phyloP scores from a whole-genome alignment of 2,329 filamentous ascomycete genomes.

The Colletotrichum tanaceti region DNA sequence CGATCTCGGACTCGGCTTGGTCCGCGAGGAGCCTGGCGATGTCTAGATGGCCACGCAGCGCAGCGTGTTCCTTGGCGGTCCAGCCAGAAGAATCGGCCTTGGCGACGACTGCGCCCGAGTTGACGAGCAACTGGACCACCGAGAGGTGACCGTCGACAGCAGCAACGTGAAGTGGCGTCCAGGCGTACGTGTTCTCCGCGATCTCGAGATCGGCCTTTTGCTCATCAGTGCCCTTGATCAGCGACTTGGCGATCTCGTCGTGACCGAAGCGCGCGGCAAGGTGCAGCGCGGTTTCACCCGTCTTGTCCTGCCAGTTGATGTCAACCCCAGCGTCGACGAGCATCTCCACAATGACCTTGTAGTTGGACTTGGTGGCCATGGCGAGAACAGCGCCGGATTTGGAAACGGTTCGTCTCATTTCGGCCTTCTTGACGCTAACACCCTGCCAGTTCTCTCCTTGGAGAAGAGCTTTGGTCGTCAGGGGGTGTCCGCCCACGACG shows the following conservation, averaged over 20 bases:
- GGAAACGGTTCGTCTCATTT: conserved; percentile 75
- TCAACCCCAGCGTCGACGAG: conserved; percentile 91
- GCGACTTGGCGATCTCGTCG: conserved; percentile 79
- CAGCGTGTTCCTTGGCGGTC: conserved; percentile 93
- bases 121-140: conserved; percentile 81
- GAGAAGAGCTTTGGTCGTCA: conserved; percentile 85
- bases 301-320: conserved; percentile 91
- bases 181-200: conserved; percentile 85
- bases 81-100: conserved; percentile 88
- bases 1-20: conserved; percentile 52
- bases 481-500: conserved; percentile 88
- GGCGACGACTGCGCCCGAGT: conserved; percentile 80
- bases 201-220: conserved; percentile 83
- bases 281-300: conserved; percentile 91
- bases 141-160: conserved; percentile 86
- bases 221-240: conserved; percentile 75
- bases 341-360: conserved; percentile 83
- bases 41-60: conserved; percentile 85
- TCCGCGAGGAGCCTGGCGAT: conserved; percentile 78
- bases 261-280: conserved; percentile 91
- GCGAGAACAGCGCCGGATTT: conserved; percentile 90
- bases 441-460: conserved; percentile 83
- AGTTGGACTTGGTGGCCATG: conserved; percentile 89
- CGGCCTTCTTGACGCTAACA: conserved; percentile 68
- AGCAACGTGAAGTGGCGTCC: conserved; percentile 95